Conservation (phyloP, 148 eudicot genomes). For the Fagopyrum homotropicum region DNA sequence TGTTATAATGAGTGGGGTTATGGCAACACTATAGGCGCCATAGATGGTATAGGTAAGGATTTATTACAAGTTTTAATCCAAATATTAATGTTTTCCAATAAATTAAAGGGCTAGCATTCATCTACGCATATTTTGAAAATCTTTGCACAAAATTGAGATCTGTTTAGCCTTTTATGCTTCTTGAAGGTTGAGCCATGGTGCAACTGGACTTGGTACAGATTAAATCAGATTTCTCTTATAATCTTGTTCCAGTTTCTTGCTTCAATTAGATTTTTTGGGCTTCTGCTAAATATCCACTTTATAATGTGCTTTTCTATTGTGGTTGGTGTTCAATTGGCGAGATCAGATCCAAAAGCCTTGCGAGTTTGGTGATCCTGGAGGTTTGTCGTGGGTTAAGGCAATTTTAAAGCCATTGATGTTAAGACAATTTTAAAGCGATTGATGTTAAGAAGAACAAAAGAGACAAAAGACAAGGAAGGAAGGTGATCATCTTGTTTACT, state of each 20-base stretch:
- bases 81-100: no score
- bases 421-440: no score
- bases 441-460: constrained; percentile 55
- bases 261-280: neutral
- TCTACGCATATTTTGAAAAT: no score
- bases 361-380: constrained; percentile 56
- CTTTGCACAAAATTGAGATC: constrained; percentile 18
- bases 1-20: no score
- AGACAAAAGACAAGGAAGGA: constrained; percentile 55
- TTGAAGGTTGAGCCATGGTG: constrained; percentile 78
- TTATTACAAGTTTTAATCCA: no score
- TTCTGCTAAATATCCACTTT: neutral
- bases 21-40: no score
- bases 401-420: constrained; percentile 51
- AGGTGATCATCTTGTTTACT: constrained; percentile 26
- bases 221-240: neutral
- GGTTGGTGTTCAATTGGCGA: constrained; percentile 25
- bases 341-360: constrained; percentile 53
- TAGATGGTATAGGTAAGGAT: no score
- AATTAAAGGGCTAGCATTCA: no score
- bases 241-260: neutral
- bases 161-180: constrained; percentile 59
- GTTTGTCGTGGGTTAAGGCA: constrained; percentile 46
- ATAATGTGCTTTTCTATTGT: neutral
- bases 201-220: constrained; percentile 59